These are phyloP conservation scores for Petunia secreta DNA, from an alignment of 257 asterid species.

Conservation along the genomic window DNA sequence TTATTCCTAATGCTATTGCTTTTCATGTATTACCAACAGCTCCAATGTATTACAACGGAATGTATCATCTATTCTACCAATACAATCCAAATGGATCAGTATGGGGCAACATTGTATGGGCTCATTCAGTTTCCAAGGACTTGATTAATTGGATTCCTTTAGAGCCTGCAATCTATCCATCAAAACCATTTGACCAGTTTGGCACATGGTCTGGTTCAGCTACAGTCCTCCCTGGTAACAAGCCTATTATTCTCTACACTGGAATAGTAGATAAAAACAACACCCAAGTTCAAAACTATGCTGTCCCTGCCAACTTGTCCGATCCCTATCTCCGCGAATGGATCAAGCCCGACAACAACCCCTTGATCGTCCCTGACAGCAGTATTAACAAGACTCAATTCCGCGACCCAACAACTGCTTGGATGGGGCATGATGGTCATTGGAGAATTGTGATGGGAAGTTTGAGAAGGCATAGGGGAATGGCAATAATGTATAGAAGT, in stretches of 20 bases:
- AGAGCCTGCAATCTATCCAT: constrained; percentile 45
- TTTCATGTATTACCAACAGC: constrained; percentile 27
- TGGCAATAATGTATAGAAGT: constrained; percentile 46
- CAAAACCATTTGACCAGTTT: constrained; percentile 43
- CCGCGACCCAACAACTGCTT: constrained; percentile 65
- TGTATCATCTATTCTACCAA: constrained; percentile 54
- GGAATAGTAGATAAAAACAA: constrained; percentile 40
- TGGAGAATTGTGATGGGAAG: constrained; percentile 50
- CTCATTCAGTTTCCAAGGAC: constrained; percentile 54
- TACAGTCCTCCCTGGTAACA: constrained; percentile 48
- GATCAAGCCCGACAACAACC: constrained; percentile 58
- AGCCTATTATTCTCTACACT: constrained; percentile 51
- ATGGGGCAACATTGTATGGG: constrained; percentile 60
- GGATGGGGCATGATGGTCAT: constrained; percentile 49
- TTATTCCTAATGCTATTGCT: background rate
- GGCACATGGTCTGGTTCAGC: constrained; percentile 65
- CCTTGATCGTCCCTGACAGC: constrained; percentile 33
- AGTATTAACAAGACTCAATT: constrained; percentile 41
- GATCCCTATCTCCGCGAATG: constrained; percentile 52
- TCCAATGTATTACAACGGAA: constrained; percentile 53
- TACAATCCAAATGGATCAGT: constrained; percentile 55
- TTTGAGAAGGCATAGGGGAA: constrained; percentile 31
- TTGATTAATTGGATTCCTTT: constrained; percentile 47
- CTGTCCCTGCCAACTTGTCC: constrained; percentile 43
- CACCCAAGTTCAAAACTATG: constrained; percentile 55